Evolutionary conservation across 1,139 yeast species (phyloP).

Genomic region (Candida pseudocylindracea): DNA sequence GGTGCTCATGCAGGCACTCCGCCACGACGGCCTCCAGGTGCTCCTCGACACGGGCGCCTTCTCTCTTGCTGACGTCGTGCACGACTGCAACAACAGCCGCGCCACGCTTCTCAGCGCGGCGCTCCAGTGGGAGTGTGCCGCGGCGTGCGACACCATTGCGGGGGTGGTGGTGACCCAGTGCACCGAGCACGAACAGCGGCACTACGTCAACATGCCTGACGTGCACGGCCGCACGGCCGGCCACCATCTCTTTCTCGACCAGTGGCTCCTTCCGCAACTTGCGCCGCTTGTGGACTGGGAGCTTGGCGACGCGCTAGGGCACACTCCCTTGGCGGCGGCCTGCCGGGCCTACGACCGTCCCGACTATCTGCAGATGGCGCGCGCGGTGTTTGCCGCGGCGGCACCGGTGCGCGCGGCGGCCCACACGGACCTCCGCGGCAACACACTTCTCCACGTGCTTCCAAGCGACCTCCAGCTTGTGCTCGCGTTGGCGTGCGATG

Average conservation of each 20-base stretch:
- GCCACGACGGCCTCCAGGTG: conserved; percentile 18
- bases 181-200: conserved; percentile 20
- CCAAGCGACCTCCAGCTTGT: conserved; percentile 16
- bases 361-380: conserved; percentile 28
- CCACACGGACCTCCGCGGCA: conserved; percentile 57
- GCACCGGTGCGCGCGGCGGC: conserved; percentile 25
- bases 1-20: conserved; percentile 13
- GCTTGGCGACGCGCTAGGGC: conserved; percentile 38
- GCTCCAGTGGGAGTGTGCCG: conserved; percentile 27
- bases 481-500: conserved; percentile 15
- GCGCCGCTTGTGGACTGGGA: conserved; percentile 54
- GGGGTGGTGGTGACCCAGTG: conserved; percentile 18
- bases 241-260: conserved; percentile 48
- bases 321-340: conserved; percentile 61
- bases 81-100: conserved; percentile 30
- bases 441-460: conserved; percentile 55
- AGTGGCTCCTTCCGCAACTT: conserved; percentile 24
- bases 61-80: conserved; percentile 42
- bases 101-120: conserved; percentile 39
- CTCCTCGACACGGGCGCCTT: conserved; percentile 22
- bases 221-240: conserved; percentile 37
- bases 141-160: conserved; percentile 23
- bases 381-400: conserved; percentile 21
- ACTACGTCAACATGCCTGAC: conserved; percentile 30
- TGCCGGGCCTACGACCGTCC: conserved; percentile 70